These are phyloP conservation scores for Salix udensis DNA, from an alignment of 345 rosid species.

Conservation along the genomic window DNA sequence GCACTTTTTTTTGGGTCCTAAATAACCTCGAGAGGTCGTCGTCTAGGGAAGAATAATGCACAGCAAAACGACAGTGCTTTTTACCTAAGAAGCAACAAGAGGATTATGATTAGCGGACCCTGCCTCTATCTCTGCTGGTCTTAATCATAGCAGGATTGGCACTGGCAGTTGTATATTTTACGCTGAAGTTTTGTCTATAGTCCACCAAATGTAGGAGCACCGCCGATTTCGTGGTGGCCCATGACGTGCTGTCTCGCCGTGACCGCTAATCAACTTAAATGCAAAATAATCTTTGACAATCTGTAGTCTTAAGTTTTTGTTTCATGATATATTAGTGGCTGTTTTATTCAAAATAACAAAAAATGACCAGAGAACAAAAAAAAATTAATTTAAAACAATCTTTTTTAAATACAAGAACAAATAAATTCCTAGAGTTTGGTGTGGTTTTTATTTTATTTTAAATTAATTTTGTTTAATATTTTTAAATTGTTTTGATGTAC, in stretches of 20 bases:
- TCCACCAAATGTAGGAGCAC: slow-evolving; percentile 10
- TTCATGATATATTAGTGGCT: too few species aligned
- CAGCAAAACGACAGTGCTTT: not conserved
- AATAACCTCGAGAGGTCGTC: not conserved
- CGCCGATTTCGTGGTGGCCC: not conserved
- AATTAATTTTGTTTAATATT: too few species aligned
- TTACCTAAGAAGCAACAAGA: not conserved
- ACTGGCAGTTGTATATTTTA: slow-evolving; percentile 16
- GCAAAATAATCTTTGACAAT: not conserved
- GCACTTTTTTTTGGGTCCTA: too few species aligned
- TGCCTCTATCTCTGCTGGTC: not conserved
- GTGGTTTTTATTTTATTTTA: too few species aligned
- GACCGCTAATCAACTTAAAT: not conserved
- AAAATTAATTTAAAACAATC: too few species aligned
- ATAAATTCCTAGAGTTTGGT: too few species aligned
- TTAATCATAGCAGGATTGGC: slow-evolving; percentile 1
- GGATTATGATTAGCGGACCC: not conserved
- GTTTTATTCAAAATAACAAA: too few species aligned
- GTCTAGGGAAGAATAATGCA: not conserved
- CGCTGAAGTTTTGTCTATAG: slow-evolving; percentile 4
- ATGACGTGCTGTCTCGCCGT: not conserved
- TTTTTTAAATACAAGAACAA: too few species aligned
- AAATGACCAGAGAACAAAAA: too few species aligned
- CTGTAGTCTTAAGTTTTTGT: too few species aligned
- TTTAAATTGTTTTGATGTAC: too few species aligned